Conservation (phyloP, 441 rosid genomes). For the Populus hybrid region DNA sequence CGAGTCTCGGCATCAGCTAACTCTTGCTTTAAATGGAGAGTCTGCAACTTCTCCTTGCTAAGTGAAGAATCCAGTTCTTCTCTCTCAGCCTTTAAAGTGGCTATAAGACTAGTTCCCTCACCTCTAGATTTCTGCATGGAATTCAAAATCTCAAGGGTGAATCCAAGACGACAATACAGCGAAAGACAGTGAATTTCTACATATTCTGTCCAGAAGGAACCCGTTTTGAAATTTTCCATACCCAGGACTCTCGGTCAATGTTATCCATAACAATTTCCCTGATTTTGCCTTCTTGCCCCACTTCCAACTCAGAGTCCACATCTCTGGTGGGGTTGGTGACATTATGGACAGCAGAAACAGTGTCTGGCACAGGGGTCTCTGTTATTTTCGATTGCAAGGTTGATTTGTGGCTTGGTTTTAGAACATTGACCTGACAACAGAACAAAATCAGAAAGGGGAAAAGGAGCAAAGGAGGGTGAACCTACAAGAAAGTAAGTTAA, state of each 20-base stretch:
- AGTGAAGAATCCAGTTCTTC: slow-evolving; percentile 76
- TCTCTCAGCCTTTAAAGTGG: slow-evolving; percentile 68
- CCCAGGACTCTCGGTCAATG: slow-evolving; percentile 52
- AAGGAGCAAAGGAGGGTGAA: slow-evolving; percentile 15
- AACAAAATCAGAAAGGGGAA: slow-evolving; percentile 19
- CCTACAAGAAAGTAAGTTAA: not conserved
- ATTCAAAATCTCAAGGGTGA: slow-evolving; percentile 9
- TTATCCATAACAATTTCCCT: slow-evolving; percentile 86
- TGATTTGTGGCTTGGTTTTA: slow-evolving; percentile 94
- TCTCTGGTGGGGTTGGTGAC: slow-evolving; percentile 74
- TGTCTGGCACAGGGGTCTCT: slow-evolving; percentile 60
- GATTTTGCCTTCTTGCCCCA: slow-evolving; percentile 76
- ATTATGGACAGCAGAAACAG: slow-evolving; percentile 71
- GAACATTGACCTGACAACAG: slow-evolving; percentile 65
- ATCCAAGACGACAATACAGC: not conserved
- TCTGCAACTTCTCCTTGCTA: slow-evolving; percentile 66
- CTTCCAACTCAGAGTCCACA: slow-evolving; percentile 73
- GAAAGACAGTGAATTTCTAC: not conserved
- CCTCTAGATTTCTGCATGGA: slow-evolving; percentile 49
- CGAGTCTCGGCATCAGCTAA: slow-evolving; percentile 72
- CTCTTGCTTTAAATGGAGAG: slow-evolving; percentile 74
- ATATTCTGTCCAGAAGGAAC: not conserved
- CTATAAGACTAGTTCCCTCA: slow-evolving; percentile 43
- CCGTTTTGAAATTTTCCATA: slow-evolving; percentile 23
- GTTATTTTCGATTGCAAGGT: slow-evolving; percentile 65